Evolutionary conservation across 768 basidiomycete genomes (phyloP), one percentile per base, ranked within the genome.

Genomic region (Grammothele lineata): DNA sequence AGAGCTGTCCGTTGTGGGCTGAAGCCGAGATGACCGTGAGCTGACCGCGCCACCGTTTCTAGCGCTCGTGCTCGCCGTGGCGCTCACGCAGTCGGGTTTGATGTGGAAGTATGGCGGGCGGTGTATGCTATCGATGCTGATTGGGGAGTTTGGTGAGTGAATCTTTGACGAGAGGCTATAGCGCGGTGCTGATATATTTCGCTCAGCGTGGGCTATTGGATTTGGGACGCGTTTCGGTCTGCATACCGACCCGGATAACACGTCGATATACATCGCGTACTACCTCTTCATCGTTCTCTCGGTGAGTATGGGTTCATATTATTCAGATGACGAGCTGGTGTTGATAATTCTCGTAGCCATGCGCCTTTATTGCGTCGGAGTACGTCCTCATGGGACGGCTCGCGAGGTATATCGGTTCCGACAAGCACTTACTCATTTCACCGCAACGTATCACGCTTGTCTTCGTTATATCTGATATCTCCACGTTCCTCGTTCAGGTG

Each of bases 331-430:
- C n/a, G n/a, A n/a, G n/a, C n/a, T n/a, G n/a, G n/a, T n/a, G n/a
- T n/a, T n/a, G 22, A 35, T 37, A 11, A 24, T 24, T 11, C 5
- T 14, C 12, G 2, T 41, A 82, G 80, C 85, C 85, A 4, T 88
- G 87, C 58, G 85, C 82, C 22, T 87, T 87, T 65, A 81, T 85
- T 51, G 81, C 81, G 4, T 74, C 80, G 12, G 74, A 81, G 56
- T 87, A 88, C 56, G 66, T 85, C 45, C 70, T 86, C 17, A 72
- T 87, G 1, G 82, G 83, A 9, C 76, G 75, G 11, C 61, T 89
- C 3, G 78, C 82, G 5, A 67, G 62, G 19, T 69, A 75, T 51
- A 63, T 87, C 5, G 56, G 67, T 9, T 71, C 70, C 27, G 68
- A 73, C 47, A 50, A 71, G 38, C 72, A 78, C 54, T 66, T 86